phyloP scores from a whole-genome alignment of 169 alveolate species.

The Babesia ovata region DNA sequence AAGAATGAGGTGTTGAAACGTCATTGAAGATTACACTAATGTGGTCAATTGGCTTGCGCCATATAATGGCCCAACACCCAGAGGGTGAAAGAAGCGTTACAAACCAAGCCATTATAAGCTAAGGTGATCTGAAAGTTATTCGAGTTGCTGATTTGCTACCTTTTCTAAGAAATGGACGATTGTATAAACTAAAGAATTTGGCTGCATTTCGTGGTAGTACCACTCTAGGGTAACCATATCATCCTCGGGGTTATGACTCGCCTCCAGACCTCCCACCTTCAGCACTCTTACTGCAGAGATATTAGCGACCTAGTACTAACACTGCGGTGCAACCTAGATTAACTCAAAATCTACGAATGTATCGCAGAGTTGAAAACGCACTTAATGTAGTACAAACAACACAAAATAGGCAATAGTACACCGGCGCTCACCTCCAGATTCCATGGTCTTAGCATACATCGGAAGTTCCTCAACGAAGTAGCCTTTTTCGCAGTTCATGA shows the following conservation, averaged over 20 bases:
- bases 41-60: too few relatives aligned
- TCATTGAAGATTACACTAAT: too few relatives aligned
- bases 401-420: not conserved
- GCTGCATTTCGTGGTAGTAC: conserved; percentile 33
- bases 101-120: too few relatives aligned
- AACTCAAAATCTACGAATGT: not conserved
- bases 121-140: too few relatives aligned
- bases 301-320: not conserved
- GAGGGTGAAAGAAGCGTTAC: too few relatives aligned
- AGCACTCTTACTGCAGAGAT: not conserved
- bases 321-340: not conserved
- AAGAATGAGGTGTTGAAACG: too few relatives aligned
- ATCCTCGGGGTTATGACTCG: not conserved
- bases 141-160: not conserved
- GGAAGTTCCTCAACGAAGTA: conserved; percentile 27
- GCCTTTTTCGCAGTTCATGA: not conserved
- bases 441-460: conserved; percentile 5
- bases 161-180: conserved; percentile 1
- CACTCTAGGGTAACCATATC: conserved; percentile 1
- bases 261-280: conserved; percentile 29
- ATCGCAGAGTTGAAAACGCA: not conserved
- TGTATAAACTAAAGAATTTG: conserved; percentile 10
- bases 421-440: conserved; percentile 12
- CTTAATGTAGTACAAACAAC: not conserved
- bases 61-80: too few relatives aligned